Evolutionary conservation across 2,329 filamentous ascomycete genomes (phyloP), one percentile per base, ranked within the genome.

Genomic region (Xylaria sp.): DNA sequence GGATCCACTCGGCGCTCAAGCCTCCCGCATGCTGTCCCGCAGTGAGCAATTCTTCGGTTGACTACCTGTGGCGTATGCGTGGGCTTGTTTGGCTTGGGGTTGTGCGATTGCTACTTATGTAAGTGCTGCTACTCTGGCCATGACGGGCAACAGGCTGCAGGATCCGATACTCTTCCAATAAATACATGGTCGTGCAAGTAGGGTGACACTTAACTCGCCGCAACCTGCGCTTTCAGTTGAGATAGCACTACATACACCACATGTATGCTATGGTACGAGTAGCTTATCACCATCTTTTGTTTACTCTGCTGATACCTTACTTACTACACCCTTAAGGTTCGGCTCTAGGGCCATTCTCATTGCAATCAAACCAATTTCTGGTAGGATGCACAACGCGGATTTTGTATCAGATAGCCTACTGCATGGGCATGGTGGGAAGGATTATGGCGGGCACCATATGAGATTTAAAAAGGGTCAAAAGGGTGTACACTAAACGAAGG

Each of bases 1-100:
- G 56, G 55, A 15, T 58, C 65, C 61, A 61, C 65, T 47, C 65
- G 65, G 65, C 61, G 57, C 53, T 53, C 45, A 51, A 65, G 61
- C 57, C 61, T 54, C 62, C 56, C 36, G 57, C 33, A 17, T 31
- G 0, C 13, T 17, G 22, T 47, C 25, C 47, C 15, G 29, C 5
- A 20, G 13, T 25, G 31, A 33, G 25, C 36, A 39, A 17, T 15
- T 29, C 20, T 49, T n/a, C 17, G 25, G 25, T 29, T 29, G n/a
- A 39, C 31, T 20, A 38, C 20, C 17, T 63, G 61, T 57, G 61
- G 44, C 61, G 60, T 36, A 22, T 15, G 33, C 31, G 22, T 36
- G 7, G 38, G 22, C 29, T 29, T 5, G 15, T 58, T 22, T 53
- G 27, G 20, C 38, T 47, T 45, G 22, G 5, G 17, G 33, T 39